These are phyloP conservation scores for Ascosphaera apis DNA, from an alignment of 2,329 filamentous ascomycete species.

Conservation along the genomic window DNA sequence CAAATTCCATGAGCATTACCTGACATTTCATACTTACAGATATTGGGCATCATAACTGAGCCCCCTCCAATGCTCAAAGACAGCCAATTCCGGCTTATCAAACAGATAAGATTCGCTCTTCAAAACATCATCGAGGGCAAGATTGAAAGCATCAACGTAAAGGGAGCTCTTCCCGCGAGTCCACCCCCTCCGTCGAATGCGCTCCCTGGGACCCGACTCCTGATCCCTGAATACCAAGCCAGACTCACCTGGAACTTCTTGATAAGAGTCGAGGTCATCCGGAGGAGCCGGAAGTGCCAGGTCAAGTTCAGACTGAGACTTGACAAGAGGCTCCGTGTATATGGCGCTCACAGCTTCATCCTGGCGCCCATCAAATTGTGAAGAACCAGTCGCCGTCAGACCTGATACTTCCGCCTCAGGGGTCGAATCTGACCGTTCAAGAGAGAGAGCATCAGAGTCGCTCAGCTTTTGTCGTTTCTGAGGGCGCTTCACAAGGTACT, in stretches of 20 bases:
- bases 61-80: conserved; percentile 54
- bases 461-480: background rate
- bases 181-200: conserved; percentile 32
- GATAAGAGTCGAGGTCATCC: background rate
- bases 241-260: background rate
- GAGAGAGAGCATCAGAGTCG: too few species aligned
- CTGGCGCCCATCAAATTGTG: background rate
- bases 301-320: background rate
- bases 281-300: background rate
- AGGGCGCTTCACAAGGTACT: background rate
- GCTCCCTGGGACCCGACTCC: conserved; percentile 19
- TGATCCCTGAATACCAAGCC: too few species aligned
- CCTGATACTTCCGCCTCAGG: too few species aligned
- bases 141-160: conserved; percentile 92
- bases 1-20: background rate
- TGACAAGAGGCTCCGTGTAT: background rate
- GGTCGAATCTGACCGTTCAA: too few species aligned
- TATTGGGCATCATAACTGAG: conserved; percentile 75
- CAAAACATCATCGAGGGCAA: conserved; percentile 72
- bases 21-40: conserved; percentile 29
- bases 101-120: conserved; percentile 79
- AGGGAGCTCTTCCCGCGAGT: conserved; percentile 61
- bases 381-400: too few species aligned
- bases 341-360: background rate
- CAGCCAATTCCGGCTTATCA: conserved; percentile 47